phyloP scores from a whole-genome alignment of 176 grass and related monocot genomes.

The Ananas comosus region DNA sequence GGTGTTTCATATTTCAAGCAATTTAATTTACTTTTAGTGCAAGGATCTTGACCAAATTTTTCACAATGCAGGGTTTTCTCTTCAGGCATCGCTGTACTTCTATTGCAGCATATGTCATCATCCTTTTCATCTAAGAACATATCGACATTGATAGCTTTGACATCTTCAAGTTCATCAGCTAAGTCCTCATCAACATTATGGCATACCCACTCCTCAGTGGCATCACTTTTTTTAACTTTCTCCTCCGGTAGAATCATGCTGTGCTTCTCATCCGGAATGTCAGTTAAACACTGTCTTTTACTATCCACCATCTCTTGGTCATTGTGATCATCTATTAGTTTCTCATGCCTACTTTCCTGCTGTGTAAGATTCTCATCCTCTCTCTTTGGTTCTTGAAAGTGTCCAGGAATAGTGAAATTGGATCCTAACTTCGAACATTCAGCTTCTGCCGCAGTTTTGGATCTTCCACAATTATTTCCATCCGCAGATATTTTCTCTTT shows the following conservation, averaged over 20 bases:
- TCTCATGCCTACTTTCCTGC: neutral
- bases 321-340: neutral
- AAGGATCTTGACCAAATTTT: neutral
- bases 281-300: neutral
- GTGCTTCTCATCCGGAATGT: neutral
- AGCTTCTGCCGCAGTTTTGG: neutral
- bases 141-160: neutral
- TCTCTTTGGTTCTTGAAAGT: neutral
- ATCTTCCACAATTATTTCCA: slow-evolving; percentile 1
- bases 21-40: neutral
- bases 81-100: neutral
- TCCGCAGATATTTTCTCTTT: neutral
- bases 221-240: neutral
- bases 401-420: neutral
- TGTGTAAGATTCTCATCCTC: neutral
- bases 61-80: neutral
- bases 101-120: neutral
- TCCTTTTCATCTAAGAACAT: neutral
- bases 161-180: neutral
- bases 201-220: neutral
- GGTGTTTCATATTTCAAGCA: neutral
- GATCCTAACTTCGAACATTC: neutral
- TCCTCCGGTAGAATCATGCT: neutral
- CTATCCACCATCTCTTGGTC: neutral
- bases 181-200: neutral